phyloP scores from a whole-genome alignment of 2,329 filamentous ascomycete genomes.

The Aspergillus versicolor region DNA sequence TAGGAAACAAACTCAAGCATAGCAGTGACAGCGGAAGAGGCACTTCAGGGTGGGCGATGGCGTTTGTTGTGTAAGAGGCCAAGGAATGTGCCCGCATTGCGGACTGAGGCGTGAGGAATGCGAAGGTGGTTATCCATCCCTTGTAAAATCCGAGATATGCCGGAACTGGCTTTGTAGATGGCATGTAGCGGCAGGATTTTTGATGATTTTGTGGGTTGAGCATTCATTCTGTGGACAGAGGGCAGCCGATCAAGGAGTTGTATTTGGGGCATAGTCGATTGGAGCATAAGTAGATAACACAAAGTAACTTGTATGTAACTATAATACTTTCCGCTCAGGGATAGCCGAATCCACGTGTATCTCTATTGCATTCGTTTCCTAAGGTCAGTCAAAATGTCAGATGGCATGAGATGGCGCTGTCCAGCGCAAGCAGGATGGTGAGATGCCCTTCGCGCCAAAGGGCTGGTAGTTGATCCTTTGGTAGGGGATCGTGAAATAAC shows the following conservation, averaged over 20 bases:
- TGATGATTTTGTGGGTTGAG: not conserved
- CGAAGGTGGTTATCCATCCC: conserved; percentile 20
- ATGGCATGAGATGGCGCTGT: not conserved
- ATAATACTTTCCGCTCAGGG: not conserved
- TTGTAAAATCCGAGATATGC: conserved; percentile 1
- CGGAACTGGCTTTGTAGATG: not conserved
- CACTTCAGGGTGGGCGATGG: conserved; percentile 10
- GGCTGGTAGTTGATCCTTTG: not conserved
- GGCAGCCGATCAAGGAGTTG: not conserved
- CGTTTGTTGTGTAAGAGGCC: conserved; percentile 33
- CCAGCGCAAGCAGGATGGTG: not conserved
- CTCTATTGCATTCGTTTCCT: not conserved
- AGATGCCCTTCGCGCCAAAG: not conserved
- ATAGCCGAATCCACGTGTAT: not conserved
- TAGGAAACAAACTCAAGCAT: conserved; percentile 14
- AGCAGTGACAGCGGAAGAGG: conserved; percentile 10
- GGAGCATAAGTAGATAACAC: not conserved
- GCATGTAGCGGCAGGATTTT: not conserved
- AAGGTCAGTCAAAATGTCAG: not conserved
- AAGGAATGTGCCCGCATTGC: conserved; percentile 34
- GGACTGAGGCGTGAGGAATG: conserved; percentile 30
- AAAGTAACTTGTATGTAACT: not conserved
- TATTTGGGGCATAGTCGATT: not conserved
- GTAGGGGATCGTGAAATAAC: not conserved
- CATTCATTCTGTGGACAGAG: not conserved